A percentile compares a stretch with the other conserved stretches of the same genome.
Evolutionary conservation across 192 early-diverging fungal genomes (phyloP).

Genomic region (Coemansia sp.): DNA sequence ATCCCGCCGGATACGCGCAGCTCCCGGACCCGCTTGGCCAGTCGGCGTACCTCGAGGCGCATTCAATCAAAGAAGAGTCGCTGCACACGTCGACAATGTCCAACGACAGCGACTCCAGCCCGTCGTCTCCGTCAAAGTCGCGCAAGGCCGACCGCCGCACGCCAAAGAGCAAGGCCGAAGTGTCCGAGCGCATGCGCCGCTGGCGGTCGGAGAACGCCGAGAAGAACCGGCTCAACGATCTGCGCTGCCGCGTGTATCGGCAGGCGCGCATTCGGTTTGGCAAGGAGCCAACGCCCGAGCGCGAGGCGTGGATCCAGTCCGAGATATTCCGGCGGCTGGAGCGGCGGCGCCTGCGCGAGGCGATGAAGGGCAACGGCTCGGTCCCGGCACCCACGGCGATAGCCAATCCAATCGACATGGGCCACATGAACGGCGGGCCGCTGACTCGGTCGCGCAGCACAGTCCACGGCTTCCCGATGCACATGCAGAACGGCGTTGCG

Average conservation of each 20-base stretch:
- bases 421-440: conserved; percentile 33
- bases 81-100: conserved; percentile 47
- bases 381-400: conserved; percentile 37
- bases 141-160: conserved; percentile 32
- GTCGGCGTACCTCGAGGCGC: conserved; percentile 34
- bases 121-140: conserved; percentile 43
- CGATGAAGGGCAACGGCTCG: conserved; percentile 46
- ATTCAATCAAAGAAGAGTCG: conserved; percentile 33
- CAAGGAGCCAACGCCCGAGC: conserved; percentile 57
- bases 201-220: conserved; percentile 55
- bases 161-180: conserved; percentile 53
- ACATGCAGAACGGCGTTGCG: conserved; percentile 19
- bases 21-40: conserved; percentile 32
- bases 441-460: conserved; percentile 45
- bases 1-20: conserved; percentile 35
- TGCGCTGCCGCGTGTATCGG: conserved; percentile 72
- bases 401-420: conserved; percentile 6
- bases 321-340: conserved; percentile 59
- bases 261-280: conserved; percentile 63
- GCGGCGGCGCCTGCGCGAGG: conserved; percentile 47
- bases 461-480: conserved; percentile 43
- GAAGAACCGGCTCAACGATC: conserved; percentile 64
- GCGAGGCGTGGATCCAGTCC: conserved; percentile 62
- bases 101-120: conserved; percentile 43
- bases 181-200: conserved; percentile 53